phyloP scores from a whole-genome alignment of 352 stramenopile genomes.

The Pythium aquatile region DNA sequence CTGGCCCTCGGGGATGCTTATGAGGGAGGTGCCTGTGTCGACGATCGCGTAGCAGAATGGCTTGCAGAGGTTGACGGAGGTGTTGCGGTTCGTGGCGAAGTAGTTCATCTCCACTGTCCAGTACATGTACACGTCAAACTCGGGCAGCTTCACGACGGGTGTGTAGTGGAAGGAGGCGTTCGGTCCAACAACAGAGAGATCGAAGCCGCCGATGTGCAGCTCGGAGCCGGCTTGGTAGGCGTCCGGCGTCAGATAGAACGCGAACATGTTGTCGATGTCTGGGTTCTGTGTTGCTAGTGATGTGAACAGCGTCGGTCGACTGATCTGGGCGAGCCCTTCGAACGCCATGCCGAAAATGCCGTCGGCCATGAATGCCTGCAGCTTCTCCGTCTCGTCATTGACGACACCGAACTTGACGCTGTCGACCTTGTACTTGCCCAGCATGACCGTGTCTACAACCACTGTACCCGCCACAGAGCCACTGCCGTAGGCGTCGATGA shows the following conservation, averaged over 20 bases:
- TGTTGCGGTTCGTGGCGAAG: constrained; percentile 34
- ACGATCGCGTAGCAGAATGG: constrained; percentile 87
- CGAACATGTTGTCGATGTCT: constrained; percentile 84
- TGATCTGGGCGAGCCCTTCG: constrained; percentile 85
- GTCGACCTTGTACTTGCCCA: constrained; percentile 67
- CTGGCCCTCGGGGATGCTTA: constrained; percentile 71
- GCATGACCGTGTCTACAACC: constrained; percentile 65
- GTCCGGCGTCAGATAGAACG: constrained; percentile 84
- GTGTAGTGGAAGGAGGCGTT: constrained; percentile 90
- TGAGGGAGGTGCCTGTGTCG: constrained; percentile 86
- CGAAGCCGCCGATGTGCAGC: constrained; percentile 82
- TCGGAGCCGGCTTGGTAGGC: constrained; percentile 68
- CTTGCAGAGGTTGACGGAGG: constrained; percentile 53
- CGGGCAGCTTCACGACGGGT: constrained; percentile 77
- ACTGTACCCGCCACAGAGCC: constrained; percentile 78
- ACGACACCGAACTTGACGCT: constrained; percentile 81
- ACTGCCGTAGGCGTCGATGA: constrained; percentile 80
- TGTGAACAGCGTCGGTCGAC: constrained; percentile 79
- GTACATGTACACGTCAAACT: constrained; percentile 82
- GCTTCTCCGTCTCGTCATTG: constrained; percentile 58
- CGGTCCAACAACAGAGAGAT: constrained; percentile 72
- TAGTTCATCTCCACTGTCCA: constrained; percentile 82
- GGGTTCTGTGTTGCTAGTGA: constrained; percentile 60
- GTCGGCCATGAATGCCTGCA: constrained; percentile 84
- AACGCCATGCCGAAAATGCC: constrained; percentile 88